A percentile compares a stretch with the other conserved stretches of the same genome.
phyloP scores from a whole-genome alignment of 1,284 basidiomycete species.

The Sutorius eximius region DNA sequence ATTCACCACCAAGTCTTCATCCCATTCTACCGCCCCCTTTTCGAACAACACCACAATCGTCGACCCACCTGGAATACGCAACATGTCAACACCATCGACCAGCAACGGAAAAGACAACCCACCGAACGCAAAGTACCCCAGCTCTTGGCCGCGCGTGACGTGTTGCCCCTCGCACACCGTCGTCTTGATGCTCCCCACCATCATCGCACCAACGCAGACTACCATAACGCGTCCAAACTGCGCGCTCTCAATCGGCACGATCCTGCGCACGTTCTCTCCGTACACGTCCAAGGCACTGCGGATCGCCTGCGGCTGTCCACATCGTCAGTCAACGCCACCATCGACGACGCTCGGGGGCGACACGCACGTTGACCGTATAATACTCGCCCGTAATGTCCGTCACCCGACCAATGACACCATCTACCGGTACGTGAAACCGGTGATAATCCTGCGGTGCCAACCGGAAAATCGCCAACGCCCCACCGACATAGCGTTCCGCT shows the following conservation, averaged over 20 bases:
- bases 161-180: constrained; percentile 82
- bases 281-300: constrained; percentile 87
- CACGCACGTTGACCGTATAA: constrained; percentile 85
- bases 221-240: constrained; percentile 88
- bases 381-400: constrained; percentile 83
- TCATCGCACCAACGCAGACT: constrained; percentile 91
- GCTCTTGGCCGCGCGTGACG: constrained; percentile 83
- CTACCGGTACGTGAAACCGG: constrained; percentile 91
- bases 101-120: constrained; percentile 25
- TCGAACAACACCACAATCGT: constrained; percentile 89
- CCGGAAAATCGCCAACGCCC: constrained; percentile 82
- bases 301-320: constrained; percentile 72
- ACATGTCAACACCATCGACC: background rate
- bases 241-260: constrained; percentile 85
- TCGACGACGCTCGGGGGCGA: constrained; percentile 8
- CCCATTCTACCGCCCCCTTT: constrained; percentile 80
- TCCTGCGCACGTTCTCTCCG: constrained; percentile 89
- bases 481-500: constrained; percentile 71
- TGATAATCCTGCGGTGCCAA: constrained; percentile 98
- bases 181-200: constrained; percentile 88
- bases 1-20: constrained; percentile 88
- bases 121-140: constrained; percentile 95
- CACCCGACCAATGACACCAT: constrained; percentile 81
- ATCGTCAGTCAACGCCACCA: constrained; percentile 5
- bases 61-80: constrained; percentile 63